Percentiles rank a stretch among this genome's conserved stretches.
Conservation (phyloP, 257 asterid species). For the Nicotiana paniculata region DNA sequence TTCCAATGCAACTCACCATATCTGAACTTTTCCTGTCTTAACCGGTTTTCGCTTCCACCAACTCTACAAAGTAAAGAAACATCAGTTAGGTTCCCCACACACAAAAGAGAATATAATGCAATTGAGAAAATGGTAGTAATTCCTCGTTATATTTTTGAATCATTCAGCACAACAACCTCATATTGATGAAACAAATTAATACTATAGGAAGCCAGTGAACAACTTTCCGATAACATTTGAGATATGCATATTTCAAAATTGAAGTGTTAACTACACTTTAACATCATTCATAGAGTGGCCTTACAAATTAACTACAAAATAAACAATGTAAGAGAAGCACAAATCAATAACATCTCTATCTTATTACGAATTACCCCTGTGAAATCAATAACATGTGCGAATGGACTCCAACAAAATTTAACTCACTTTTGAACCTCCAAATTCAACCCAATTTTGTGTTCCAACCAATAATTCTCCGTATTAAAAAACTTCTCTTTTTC, state of each 20-base stretch:
- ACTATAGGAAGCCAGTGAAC: neutral
- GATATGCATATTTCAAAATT: neutral
- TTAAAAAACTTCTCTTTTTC: neutral
- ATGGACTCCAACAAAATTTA: neutral
- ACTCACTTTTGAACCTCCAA: neutral
- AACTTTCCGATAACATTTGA: neutral
- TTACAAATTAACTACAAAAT: neutral
- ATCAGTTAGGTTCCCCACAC: neutral
- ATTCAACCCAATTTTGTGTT: neutral
- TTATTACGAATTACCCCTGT: neutral
- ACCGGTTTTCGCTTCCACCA: neutral
- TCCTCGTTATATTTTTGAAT: neutral
- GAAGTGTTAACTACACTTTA: neutral
- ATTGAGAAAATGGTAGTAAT: neutral
- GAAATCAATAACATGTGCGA: neutral
- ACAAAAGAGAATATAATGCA: neutral
- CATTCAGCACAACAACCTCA: neutral
- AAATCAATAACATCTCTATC: neutral
- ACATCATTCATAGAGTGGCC: neutral
- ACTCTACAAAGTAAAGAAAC: slow-evolving; percentile 3
- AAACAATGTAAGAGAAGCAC: neutral
- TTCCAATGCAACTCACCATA: slow-evolving; percentile 3
- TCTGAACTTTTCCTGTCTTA: neutral
- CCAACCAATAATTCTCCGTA: neutral
- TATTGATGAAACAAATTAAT: neutral